phyloP scores from a whole-genome alignment of 2,329 filamentous ascomycete genomes.

The Paraphoma chrysanthemicola region DNA sequence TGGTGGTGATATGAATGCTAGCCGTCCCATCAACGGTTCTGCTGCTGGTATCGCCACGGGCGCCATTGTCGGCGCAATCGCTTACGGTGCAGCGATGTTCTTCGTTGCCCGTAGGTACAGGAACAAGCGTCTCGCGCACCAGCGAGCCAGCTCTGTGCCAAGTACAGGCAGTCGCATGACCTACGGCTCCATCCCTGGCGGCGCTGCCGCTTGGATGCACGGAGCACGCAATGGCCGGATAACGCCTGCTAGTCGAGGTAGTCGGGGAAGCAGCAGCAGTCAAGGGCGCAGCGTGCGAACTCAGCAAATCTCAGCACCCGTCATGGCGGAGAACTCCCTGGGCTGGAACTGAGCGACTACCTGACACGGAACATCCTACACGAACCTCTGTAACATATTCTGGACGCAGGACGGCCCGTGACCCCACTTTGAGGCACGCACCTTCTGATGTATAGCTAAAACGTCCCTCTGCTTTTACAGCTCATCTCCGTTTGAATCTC shows the following conservation, averaged over 20 bases:
- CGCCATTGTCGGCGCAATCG: constrained; percentile 77
- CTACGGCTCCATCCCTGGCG: constrained; percentile 46
- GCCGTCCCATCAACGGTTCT: constrained; percentile 68
- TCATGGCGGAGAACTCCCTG: constrained; percentile 92
- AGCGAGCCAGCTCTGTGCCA: constrained; percentile 77
- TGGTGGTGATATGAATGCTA: constrained; percentile 57
- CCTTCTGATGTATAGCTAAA: constrained; percentile 29
- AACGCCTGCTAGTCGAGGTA: constrained; percentile 52
- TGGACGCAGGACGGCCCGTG: constrained; percentile 12
- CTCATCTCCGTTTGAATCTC: constrained; percentile 11
- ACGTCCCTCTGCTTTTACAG: constrained; percentile 3
- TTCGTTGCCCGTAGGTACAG: constrained; percentile 89
- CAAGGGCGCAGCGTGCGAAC: constrained; percentile 69
- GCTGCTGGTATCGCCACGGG: constrained; percentile 76
- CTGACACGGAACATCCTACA: constrained; percentile 11
- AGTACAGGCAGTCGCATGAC: constrained; percentile 65
- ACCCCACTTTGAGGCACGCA: constrained; percentile 1
- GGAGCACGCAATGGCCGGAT: constrained; percentile 50
- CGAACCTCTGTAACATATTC: constrained; percentile 41
- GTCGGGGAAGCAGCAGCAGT: constrained; percentile 61
- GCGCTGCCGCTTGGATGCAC: constrained; percentile 58
- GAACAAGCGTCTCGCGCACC: constrained; percentile 79
- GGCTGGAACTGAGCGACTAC: constrained; percentile 79
- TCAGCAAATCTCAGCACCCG: constrained; percentile 83
- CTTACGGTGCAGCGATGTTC: constrained; percentile 96